phyloP scores from a whole-genome alignment of 306 rosid species.

The Quercus variabilis region DNA sequence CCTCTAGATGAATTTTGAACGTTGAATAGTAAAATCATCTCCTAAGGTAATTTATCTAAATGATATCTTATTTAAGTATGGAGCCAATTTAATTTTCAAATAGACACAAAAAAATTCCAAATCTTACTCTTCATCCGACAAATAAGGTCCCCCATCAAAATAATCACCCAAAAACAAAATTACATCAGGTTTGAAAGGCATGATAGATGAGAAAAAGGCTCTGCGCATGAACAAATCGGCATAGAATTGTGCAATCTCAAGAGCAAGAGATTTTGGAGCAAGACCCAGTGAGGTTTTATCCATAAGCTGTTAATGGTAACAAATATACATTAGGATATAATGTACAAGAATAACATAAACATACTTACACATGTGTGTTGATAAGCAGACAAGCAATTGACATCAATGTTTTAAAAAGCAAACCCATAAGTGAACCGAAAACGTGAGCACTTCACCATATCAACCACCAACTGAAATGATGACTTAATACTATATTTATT shows the following conservation, averaged over 20 bases:
- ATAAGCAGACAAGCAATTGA: neutral
- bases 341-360: neutral
- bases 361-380: neutral
- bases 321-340: conserved; percentile 13
- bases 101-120: conserved; percentile 7
- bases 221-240: conserved; percentile 80
- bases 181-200: conserved; percentile 69
- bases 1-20: neutral
- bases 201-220: conserved; percentile 62
- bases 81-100: neutral
- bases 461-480: neutral
- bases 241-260: conserved; percentile 71
- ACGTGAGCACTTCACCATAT: neutral
- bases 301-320: conserved; percentile 57
- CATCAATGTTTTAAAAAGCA: neutral
- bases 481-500: neutral
- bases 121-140: conserved; percentile 73
- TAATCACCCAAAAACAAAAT: conserved; percentile 77
- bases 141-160: conserved; percentile 78
- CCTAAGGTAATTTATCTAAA: neutral
- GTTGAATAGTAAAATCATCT: conserved; percentile 6
- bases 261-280: conserved; percentile 62
- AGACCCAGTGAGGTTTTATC: conserved; percentile 72
- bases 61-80: conserved; percentile 3
- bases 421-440: neutral